These are phyloP conservation scores for Tolypocladium guangdongense DNA, from an alignment of 2,329 filamentous ascomycete species.

Conservation along the genomic window DNA sequence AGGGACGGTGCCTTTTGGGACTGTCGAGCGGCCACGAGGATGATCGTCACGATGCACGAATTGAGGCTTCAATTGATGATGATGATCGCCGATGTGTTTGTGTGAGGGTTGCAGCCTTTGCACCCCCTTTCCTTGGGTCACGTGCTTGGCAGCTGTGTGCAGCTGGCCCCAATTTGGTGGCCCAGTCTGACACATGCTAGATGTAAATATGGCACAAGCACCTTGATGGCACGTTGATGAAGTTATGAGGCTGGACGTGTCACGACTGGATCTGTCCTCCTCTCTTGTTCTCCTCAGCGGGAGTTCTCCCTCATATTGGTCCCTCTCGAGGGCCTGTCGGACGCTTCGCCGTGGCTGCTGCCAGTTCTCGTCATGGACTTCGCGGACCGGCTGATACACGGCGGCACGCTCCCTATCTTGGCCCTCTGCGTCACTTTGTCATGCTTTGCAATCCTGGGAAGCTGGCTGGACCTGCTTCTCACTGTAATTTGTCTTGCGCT, in stretches of 20 bases:
- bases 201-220: conserved; percentile 5
- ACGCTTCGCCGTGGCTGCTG: conserved; percentile 11
- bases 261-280: neutral
- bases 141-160: too few relatives aligned
- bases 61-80: too few relatives aligned
- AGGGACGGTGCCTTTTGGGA: too few relatives aligned
- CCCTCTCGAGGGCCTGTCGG: conserved; percentile 6
- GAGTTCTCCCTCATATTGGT: neutral
- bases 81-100: too few relatives aligned
- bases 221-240: conserved; percentile 17
- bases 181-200: too few relatives aligned
- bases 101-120: too few relatives aligned
- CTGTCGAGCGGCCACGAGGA: too few relatives aligned
- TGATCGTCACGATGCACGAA: too few relatives aligned
- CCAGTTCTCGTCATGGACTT: conserved; percentile 10
- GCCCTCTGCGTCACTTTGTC: conserved; percentile 2
- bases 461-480: conserved; percentile 11
- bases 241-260: neutral
- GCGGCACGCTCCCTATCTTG: neutral
- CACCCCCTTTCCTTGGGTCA: too few relatives aligned
- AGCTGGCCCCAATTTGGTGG: too few relatives aligned
- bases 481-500: conserved; percentile 1
- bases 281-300: conserved; percentile 3
- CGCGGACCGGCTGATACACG: conserved; percentile 6
- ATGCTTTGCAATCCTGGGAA: conserved; percentile 11